Evolutionary conservation across 805 yeast genomes (phyloP).

Genomic region (Schizosaccharomyces octosporus): DNA sequence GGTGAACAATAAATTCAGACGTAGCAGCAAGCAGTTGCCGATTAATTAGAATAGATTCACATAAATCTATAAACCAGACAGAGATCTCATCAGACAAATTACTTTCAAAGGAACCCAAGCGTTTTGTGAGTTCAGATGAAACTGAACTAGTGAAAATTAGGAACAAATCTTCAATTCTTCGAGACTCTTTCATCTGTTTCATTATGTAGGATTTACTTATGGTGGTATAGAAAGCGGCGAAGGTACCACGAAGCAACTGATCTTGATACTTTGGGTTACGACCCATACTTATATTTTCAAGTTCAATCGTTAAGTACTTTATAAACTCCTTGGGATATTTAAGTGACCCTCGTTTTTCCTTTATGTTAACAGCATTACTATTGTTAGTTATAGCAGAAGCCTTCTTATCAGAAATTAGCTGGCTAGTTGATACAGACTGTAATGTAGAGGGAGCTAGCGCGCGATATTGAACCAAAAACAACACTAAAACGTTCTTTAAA

Average conservation of each 20-base stretch:
- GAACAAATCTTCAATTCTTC: conserved; percentile 14
- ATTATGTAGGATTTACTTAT: conserved; percentile 24
- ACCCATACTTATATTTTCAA: conserved; percentile 26
- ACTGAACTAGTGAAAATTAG: conserved; percentile 14
- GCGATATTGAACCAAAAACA: neutral
- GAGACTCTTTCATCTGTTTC: conserved; percentile 16
- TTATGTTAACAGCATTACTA: neutral
- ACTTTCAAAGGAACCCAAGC: conserved; percentile 7
- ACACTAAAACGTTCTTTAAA: neutral
- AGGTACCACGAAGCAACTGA: conserved; percentile 29
- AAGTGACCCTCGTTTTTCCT: neutral
- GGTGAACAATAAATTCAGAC: neutral
- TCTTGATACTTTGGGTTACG: conserved; percentile 16
- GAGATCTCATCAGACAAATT: neutral
- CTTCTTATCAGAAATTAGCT: neutral
- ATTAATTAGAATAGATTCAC: neutral
- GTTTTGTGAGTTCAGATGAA: conserved; percentile 11
- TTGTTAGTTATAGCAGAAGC: neutral
- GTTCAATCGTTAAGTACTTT: conserved; percentile 13
- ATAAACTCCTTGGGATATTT: conserved; percentile 14
- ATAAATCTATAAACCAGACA: neutral
- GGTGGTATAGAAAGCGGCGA: conserved; percentile 39
- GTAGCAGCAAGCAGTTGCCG: neutral
- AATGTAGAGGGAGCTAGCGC: neutral
- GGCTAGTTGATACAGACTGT: neutral